Base-by-base conservation (phyloP, 2,329 filamentous ascomycete species). In the Monosporascus sp. region DNA sequence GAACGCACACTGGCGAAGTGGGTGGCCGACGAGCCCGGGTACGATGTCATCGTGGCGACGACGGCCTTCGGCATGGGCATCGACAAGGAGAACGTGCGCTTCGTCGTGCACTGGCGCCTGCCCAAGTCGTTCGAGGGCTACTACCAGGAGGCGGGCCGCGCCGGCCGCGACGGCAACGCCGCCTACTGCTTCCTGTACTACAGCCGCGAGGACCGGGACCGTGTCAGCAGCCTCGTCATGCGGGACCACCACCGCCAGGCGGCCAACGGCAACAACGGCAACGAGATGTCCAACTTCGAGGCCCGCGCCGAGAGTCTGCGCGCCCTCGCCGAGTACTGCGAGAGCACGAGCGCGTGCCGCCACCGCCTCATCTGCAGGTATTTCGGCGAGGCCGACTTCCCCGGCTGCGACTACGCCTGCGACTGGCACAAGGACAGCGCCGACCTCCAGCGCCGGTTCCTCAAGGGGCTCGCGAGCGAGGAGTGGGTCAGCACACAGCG, bases 41-140 rank as follows among this genome's bases (percentile, higher is more conserved):
- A 94, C 71, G 91, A 94, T 67, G 84, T 97, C 48, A 93, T 97
- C 55, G 91, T 97, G 27, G 93, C 93, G 2, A 97, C 93, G 0
- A 97, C 90, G 1, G 93, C 93, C 0, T 97, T 97, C 64, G 93
- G 93, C 2, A 97, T 97, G 93, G 93, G 93, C 25, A 97, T 97
- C 58, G 92, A 97, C 70, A 97, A 97, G 70, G 85, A 94, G 50
- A 88, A 96, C 61, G 93, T 97, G 11, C 88, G 93, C 3, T 97
- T 97, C 63, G 92, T 97, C 1, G 85, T 94, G 2, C 93, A 97
- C 70, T 97, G 93, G 91, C 88, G 90, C 54, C 80, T 96, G 9
- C 90, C 93, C 9, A 95, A 96, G 66, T 94, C 88, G 3, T 96
- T 97, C 67, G 93, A 97, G 68, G 90, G 92, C 1, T 97, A 94